These are phyloP conservation scores for Akanthomyces uredinophilus DNA, from an alignment of 2,329 filamentous ascomycete genomes.

Conservation along the genomic window DNA sequence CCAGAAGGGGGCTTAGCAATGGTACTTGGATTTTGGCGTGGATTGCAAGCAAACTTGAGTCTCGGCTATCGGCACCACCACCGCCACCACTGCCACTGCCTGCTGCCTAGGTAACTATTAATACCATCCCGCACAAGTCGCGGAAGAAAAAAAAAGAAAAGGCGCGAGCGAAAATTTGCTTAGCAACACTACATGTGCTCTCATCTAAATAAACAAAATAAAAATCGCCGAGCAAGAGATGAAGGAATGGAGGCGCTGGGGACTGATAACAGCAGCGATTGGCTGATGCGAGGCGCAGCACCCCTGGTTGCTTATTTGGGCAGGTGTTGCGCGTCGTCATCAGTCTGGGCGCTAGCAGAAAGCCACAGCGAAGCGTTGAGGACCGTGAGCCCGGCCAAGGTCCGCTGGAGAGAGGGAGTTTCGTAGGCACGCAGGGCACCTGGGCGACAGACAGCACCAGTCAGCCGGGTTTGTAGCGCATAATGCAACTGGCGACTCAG, in stretches of 20 bases:
- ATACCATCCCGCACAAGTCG: too few relatives aligned
- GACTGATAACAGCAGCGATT: neutral
- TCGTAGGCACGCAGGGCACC: too few relatives aligned
- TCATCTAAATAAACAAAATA: neutral
- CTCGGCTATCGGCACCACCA: too few relatives aligned
- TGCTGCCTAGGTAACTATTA: too few relatives aligned
- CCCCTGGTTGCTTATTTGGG: slow-evolving; percentile 2
- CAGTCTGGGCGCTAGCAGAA: neutral
- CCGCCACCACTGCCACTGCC: too few relatives aligned
- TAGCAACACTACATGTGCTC: too few relatives aligned
- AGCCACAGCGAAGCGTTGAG: neutral
- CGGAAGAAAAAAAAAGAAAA: neutral
- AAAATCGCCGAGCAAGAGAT: neutral
- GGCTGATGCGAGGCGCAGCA: slow-evolving; percentile 6
- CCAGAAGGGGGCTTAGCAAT: too few relatives aligned
- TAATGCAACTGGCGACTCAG: neutral
- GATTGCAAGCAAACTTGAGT: too few relatives aligned
- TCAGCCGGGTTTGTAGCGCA: neutral
- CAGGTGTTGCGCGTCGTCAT: slow-evolving; percentile 12
- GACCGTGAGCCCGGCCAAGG: neutral
- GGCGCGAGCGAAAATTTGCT: neutral
- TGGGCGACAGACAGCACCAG: neutral
- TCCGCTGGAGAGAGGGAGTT: neutral
- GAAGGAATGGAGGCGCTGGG: neutral
- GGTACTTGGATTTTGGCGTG: too few relatives aligned